These are phyloP conservation scores for Monilinia fructicola DNA, from an alignment of 2,329 filamentous ascomycete genomes.

Conservation along the genomic window DNA sequence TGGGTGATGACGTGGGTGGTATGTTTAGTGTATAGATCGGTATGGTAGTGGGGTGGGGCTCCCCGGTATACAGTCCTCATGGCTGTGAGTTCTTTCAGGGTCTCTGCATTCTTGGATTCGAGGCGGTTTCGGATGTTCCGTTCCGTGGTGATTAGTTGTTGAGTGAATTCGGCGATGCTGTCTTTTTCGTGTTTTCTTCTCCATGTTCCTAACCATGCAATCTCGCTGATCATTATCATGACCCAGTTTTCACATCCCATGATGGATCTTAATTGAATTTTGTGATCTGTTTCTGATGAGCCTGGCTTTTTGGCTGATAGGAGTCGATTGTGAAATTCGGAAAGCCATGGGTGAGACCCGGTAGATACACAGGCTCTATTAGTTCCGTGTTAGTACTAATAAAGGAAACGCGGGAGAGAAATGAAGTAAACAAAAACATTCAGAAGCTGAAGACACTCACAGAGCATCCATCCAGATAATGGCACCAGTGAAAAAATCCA, in stretches of 20 bases:
- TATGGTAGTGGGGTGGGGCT: constrained; percentile 5
- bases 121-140: constrained; percentile 9
- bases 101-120: constrained; percentile 11
- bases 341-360: constrained; percentile 43
- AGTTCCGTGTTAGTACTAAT: background rate
- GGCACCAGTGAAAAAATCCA: constrained; percentile 18
- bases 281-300: constrained; percentile 20
- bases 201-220: constrained; percentile 54
- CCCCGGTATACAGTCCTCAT: background rate
- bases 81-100: background rate
- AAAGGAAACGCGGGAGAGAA: background rate
- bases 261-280: constrained; percentile 49
- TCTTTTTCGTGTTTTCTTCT: constrained; percentile 51
- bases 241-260: constrained; percentile 58
- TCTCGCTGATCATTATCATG: constrained; percentile 52
- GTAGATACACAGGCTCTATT: constrained; percentile 47
- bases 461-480: constrained; percentile 22
- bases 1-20: constrained; percentile 24
- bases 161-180: constrained; percentile 35
- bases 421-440: background rate
- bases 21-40: constrained; percentile 20
- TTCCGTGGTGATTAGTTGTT: constrained; percentile 4
- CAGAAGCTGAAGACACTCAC: background rate
- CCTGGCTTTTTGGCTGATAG: background rate
- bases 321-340: constrained; percentile 35